Conservation (phyloP, 148 eudicot genomes). For the Arbutus unedo region DNA sequence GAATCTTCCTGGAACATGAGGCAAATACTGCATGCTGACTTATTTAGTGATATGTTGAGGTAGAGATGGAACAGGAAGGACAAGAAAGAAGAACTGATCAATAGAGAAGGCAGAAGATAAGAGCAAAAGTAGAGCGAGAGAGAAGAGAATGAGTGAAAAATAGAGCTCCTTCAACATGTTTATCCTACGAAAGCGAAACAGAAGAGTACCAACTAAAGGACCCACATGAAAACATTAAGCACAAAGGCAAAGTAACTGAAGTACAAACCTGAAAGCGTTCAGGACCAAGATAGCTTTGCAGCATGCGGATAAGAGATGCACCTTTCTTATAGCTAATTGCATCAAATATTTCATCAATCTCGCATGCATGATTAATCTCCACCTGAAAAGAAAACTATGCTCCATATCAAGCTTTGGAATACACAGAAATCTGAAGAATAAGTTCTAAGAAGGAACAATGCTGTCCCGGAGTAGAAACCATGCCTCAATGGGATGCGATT, state of each 20-base stretch:
- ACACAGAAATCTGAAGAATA: conserved; percentile 6
- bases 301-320: conserved; percentile 30
- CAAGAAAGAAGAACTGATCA: not conserved
- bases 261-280: conserved; percentile 27
- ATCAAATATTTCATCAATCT: conserved; percentile 28
- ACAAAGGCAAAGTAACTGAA: not conserved
- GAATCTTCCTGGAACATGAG: not conserved
- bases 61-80: not conserved
- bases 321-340: conserved; percentile 33
- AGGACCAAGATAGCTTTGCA: conserved; percentile 31
- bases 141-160: not conserved
- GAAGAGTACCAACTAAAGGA: not conserved
- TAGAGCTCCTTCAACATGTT: not conserved
- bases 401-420: conserved; percentile 1
- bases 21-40: not conserved
- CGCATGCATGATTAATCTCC: conserved; percentile 28
- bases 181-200: not conserved
- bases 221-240: not conserved
- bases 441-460: not conserved
- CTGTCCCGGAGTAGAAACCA: not conserved
- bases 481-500: conserved; percentile 41
- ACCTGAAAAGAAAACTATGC: conserved; percentile 20
- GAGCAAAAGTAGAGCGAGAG: not conserved
- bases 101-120: too few relatives aligned
- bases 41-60: not conserved